A percentile compares a stretch with the other conserved stretches of the same genome.
Evolutionary conservation across 257 asterid genomes (phyloP).

Genomic region (Solanum dulcamara): DNA sequence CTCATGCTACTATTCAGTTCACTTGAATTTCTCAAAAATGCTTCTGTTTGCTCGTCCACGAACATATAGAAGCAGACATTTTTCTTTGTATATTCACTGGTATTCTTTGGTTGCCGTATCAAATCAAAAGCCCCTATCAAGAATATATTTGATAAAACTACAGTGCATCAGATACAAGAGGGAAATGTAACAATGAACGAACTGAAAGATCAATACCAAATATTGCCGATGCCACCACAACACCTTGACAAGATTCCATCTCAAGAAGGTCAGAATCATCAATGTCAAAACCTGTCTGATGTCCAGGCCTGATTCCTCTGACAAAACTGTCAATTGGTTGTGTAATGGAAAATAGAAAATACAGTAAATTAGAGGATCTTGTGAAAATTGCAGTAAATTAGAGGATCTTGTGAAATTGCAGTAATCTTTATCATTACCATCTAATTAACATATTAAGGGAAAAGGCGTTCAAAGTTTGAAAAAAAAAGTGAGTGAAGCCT

Average conservation of each 20-base stretch:
- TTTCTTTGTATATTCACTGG: constrained; percentile 53
- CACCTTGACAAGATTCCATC: constrained; percentile 78
- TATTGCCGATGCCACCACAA: constrained; percentile 91
- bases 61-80: constrained; percentile 84
- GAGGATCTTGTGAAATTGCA: not conserved
- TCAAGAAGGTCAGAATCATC: constrained; percentile 68
- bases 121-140: constrained; percentile 80
- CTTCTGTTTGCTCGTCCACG: constrained; percentile 69
- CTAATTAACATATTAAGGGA: not conserved
- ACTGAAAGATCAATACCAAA: constrained; percentile 47
- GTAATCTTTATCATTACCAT: not conserved
- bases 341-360: not conserved
- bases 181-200: not conserved
- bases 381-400: not conserved
- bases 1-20: constrained; percentile 53
- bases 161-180: not conserved
- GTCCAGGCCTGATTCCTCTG: constrained; percentile 76
- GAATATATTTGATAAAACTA: constrained; percentile 14
- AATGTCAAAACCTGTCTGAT: constrained; percentile 70
- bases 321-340: constrained; percentile 42
- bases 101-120: constrained; percentile 72
- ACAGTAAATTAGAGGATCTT: not conserved
- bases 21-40: constrained; percentile 43
- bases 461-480: not conserved
- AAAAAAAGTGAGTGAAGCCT: not conserved